Evolutionary conservation across 129 eudicot species (phyloP).

Genomic region (Lactuca sativa): DNA sequence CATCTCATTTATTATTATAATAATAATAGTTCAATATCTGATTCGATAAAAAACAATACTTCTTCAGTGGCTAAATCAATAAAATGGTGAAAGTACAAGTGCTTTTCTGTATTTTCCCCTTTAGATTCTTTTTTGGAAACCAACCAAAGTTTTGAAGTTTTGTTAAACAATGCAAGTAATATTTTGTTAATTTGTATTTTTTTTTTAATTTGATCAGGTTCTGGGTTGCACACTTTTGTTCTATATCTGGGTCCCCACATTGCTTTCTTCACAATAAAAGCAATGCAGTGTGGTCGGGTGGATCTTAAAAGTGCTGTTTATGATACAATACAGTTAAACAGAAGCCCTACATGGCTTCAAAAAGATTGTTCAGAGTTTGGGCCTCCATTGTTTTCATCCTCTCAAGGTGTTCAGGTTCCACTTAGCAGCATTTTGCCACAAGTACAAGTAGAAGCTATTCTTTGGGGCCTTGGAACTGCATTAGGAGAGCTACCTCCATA

Average conservation of each 20-base stretch:
- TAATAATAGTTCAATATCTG: too few species aligned
- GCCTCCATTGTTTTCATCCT: slow-evolving; percentile 59
- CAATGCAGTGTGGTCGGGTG: slow-evolving; percentile 91
- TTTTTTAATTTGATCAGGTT: slow-evolving; percentile 50
- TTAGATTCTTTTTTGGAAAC: too few species aligned
- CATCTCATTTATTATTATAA: too few species aligned
- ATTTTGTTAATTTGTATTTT: background rate
- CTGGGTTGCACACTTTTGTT: slow-evolving; percentile 97
- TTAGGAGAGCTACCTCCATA: slow-evolving; percentile 98
- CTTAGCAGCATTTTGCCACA: slow-evolving; percentile 86
- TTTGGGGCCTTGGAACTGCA: slow-evolving; percentile 98
- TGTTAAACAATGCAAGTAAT: background rate
- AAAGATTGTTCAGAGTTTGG: slow-evolving; percentile 92
- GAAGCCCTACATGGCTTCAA: slow-evolving; percentile 82
- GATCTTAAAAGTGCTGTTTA: slow-evolving; percentile 87
- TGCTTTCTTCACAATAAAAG: slow-evolving; percentile 87
- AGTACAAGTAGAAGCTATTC: slow-evolving; percentile 84
- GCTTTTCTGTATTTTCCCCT: background rate
- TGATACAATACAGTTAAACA: slow-evolving; percentile 85
- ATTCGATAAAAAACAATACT: too few species aligned
- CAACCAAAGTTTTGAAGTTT: too few species aligned
- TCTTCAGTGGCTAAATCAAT: background rate
- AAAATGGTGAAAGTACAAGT: background rate
- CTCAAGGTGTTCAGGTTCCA: slow-evolving; percentile 63
- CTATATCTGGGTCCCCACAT: slow-evolving; percentile 94